Evolutionary conservation across 495 filamentous ascomycete genomes (phyloP), one percentile per base, ranked within the genome.

Genomic region (Xylaria flabelliformis): DNA sequence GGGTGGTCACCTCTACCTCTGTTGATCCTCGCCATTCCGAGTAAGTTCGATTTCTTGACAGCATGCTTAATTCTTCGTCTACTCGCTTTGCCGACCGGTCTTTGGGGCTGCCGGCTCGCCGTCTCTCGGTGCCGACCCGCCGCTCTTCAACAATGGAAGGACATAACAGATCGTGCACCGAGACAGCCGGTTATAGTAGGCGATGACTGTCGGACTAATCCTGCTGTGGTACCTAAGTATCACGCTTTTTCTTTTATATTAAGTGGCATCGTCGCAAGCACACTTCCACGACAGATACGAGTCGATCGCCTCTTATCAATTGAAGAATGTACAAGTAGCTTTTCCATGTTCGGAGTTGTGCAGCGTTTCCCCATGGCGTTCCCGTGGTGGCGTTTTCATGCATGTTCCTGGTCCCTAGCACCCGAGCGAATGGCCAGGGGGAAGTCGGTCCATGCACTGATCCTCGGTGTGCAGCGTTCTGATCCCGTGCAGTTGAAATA

Each of bases 231-330:
- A 69, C 58, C 26, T 21, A 13, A 32, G 32, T 63, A 48, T 13
- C 69, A 55, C 42, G 13, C 24, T 69, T 42, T 29, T 59, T 26
- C 29, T 12, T 39, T 34, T 64, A 24, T 42, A 44, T 39, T 9
- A 55, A 55, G 34, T 29, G 13, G 58, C 58, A 34, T 19, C 61
- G 71, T 76, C 70, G 71, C 74, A 76, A 73, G 46, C 55, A 26
- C 56, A 67, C 63, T 76, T 41, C 24, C 74, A 76, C 74, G 15
- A 29, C 75, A 48, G 62, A 79, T 75, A 76, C 75, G 75, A 75
- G 58, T 15, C 69, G 17, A 48, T 32, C 21, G 34, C 59, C 46
- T 21, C 44, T 50, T 64, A 50, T 64, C 44, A 17, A 32, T 61
- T 58, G 41, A 9, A 69, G n/a, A 26, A 9, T 59, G 39, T 9